Base-by-base conservation (phyloP, 2,329 filamentous ascomycete species). In the Fusarium denticulatum region DNA sequence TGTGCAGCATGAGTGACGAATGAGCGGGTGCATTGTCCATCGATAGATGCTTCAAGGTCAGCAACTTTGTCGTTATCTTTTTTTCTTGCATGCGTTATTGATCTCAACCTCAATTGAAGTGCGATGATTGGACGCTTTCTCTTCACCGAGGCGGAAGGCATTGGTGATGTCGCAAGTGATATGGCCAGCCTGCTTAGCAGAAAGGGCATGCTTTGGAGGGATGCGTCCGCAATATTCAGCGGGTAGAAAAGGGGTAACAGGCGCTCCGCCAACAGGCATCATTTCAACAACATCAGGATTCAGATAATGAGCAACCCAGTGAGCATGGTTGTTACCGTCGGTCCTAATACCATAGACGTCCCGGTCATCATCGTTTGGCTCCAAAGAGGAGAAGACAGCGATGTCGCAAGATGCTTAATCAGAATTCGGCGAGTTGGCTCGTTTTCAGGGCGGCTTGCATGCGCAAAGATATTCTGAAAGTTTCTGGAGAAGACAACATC, bases 401-500 rank as follows among this genome's bases (percentile, higher is more conserved):
- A 67, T 42, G 55, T 67, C 5, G 24, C 34, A 39, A 94, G 84
- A 80, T 95, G 93, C 30, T 88, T 86, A 55, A 93, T 88, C 60
- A 95, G 85, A 9, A 90, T 86, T 14, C 87, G 85, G 55, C 93
- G 86, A 18, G 90, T 88, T 14, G 94, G 85, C 2, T 87, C 82
- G 76, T 90, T 94, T 75, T 90, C 91, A 74, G 79, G 80, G 14
- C 77, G 61, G 9, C 72, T 63, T 5, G 71, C 49, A 8, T 91
- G 90, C 20, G 91, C 80, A 75, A 89, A 92, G 16, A 91, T 82
- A 10, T 84, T 78, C 72, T 86, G 81, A 62, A 91, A 85, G 62
- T 84, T 82, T 32, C 89, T 84, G 76, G 95, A 93, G 83, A 94
- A 95, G 22, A 90, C 82, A 69, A 95, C 80, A 70, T 94, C 88